Conservation (phyloP, 208 protist genomes). For the Balamuthia mandrillaris region DNA sequence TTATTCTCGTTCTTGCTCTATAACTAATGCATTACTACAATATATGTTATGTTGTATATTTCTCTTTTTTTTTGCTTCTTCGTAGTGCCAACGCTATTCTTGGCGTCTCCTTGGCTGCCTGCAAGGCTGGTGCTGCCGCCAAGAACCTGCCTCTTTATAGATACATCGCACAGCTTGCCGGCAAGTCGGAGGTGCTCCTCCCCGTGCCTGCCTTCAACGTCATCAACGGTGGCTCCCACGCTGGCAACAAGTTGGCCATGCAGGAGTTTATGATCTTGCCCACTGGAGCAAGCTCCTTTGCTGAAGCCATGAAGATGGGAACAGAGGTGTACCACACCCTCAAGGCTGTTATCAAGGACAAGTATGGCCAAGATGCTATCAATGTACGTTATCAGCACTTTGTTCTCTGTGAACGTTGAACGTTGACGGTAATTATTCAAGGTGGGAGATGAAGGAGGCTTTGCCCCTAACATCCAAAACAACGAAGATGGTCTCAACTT, state of each 20-base stretch:
- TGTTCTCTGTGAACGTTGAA: no score
- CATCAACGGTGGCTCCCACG: conserved; percentile 98
- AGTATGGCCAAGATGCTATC: conserved; percentile 91
- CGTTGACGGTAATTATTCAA: no score
- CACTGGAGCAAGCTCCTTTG: conserved; percentile 87
- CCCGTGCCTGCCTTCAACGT: conserved; percentile 93
- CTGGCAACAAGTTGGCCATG: conserved; percentile 92
- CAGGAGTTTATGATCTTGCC: conserved; percentile 99
- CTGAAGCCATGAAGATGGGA: conserved; percentile 91
- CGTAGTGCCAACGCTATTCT: conserved; percentile 98
- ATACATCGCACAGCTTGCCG: conserved; percentile 89
- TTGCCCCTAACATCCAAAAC: conserved; percentile 89
- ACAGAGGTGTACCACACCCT: conserved; percentile 97
- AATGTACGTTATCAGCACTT: no score
- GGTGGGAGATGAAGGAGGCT: conserved; percentile 99
- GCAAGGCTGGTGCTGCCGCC: conserved; percentile 87
- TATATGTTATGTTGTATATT: not conserved
- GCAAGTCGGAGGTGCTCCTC: conserved; percentile 78
- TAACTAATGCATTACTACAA: not conserved
- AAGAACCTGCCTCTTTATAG: conserved; percentile 88
- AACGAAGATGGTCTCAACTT: conserved; percentile 94
- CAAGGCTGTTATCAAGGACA: conserved; percentile 91
- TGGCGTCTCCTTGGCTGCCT: conserved; percentile 94
- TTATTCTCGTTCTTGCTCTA: not conserved
- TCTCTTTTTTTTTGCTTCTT: conserved; percentile 40